Evolutionary conservation across 2,329 filamentous ascomycete species (phyloP).

Genomic region (Claviceps paspali): DNA sequence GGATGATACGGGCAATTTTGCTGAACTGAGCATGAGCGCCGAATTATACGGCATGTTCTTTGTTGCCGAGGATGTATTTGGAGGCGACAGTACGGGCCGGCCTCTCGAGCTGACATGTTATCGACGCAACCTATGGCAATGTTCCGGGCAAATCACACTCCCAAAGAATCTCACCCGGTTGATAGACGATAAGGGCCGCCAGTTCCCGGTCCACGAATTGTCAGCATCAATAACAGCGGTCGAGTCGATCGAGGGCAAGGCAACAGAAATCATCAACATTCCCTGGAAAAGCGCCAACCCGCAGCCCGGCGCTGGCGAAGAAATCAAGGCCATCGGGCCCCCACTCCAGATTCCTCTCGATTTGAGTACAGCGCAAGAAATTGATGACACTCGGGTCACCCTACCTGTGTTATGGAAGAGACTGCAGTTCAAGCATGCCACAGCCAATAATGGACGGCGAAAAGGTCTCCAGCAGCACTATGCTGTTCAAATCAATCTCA

Average conservation of each 20-base stretch:
- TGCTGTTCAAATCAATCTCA: conserved; percentile 68
- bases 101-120: conserved; percentile 86
- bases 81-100: conserved; percentile 38
- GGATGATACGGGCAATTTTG: conserved; percentile 48
- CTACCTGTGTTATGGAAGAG: conserved; percentile 87
- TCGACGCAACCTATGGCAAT: conserved; percentile 86
- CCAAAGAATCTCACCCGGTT: conserved; percentile 58
- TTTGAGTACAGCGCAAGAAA: conserved; percentile 43
- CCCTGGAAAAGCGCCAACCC: conserved; percentile 76
- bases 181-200: conserved; percentile 58
- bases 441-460: conserved; percentile 84
- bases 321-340: conserved; percentile 30
- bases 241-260: conserved; percentile 83
- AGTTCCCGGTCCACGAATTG: conserved; percentile 61
- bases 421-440: conserved; percentile 89
- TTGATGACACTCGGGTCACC: conserved; percentile 65
- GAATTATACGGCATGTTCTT: conserved; percentile 85
- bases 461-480: conserved; percentile 96
- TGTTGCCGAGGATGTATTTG: conserved; percentile 66
- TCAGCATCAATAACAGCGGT: conserved; percentile 71
- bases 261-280: conserved; percentile 89
- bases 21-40: conserved; percentile 52
- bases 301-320: conserved; percentile 29
- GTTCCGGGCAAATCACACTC: conserved; percentile 71
- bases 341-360: conserved; percentile 42